Percentiles rank a stretch among this genome's conserved stretches.
Evolutionary conservation across 164 flowering plant species (phyloP).

Genomic region (Annona cherimola): DNA sequence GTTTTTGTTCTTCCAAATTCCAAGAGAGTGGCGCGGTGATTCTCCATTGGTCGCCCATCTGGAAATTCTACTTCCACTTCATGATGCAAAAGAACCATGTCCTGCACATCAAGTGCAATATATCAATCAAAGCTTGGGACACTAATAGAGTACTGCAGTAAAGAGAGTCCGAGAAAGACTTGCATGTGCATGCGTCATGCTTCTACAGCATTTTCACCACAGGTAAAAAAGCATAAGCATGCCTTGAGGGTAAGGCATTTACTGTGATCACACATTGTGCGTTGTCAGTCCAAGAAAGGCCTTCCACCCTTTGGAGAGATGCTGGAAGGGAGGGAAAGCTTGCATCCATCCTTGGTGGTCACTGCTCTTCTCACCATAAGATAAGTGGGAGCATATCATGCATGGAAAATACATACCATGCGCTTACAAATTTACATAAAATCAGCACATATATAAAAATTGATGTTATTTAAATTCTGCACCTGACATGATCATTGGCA

Average conservation of each 20-base stretch:
- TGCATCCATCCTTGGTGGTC: background rate
- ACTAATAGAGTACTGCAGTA: background rate
- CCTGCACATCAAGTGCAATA: constrained; percentile 35
- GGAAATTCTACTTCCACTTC: constrained; percentile 76
- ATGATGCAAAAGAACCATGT: constrained; percentile 94
- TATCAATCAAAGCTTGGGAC: background rate
- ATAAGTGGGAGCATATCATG: too few relatives aligned
- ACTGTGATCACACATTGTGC: background rate
- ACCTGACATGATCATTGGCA: too few relatives aligned
- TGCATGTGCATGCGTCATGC: too few relatives aligned
- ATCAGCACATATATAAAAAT: too few relatives aligned
- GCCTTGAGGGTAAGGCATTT: background rate
- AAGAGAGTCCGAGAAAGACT: background rate
- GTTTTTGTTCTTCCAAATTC: constrained; percentile 66
- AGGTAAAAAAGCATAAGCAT: background rate
- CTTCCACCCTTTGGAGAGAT: background rate
- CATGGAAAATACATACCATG: too few relatives aligned
- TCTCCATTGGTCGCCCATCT: constrained; percentile 47
- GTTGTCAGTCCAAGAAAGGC: background rate
- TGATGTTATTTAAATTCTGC: too few relatives aligned
- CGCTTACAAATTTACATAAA: too few relatives aligned
- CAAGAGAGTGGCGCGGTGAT: constrained; percentile 59
- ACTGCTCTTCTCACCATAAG: background rate
- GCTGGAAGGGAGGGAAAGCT: background rate
- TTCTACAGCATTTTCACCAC: background rate